phyloP scores from a whole-genome alignment of 2,329 filamentous ascomycete species.

The Monilinia fructicola region DNA sequence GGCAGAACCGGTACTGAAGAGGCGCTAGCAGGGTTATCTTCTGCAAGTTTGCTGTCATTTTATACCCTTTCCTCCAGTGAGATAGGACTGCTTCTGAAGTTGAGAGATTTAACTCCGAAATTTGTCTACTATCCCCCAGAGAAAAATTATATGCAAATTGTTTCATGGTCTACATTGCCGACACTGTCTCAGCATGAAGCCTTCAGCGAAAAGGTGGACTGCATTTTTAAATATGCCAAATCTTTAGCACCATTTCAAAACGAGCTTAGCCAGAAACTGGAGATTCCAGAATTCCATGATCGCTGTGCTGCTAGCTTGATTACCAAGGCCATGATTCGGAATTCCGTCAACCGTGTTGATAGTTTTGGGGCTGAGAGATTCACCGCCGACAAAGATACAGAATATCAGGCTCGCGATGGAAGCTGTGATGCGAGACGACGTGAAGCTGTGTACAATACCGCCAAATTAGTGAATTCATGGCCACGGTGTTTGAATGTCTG shows the following conservation, averaged over 20 bases:
- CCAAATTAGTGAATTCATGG: slow-evolving; percentile 33
- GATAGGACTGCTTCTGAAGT: slow-evolving; percentile 41
- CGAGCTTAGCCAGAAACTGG: not conserved
- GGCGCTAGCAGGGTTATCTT: slow-evolving; percentile 50
- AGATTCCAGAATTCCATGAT: not conserved
- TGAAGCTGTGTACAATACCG: slow-evolving; percentile 24
- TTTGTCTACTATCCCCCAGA: slow-evolving; percentile 48
- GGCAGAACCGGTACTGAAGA: slow-evolving; percentile 21
- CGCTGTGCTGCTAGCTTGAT: not conserved
- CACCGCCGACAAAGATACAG: slow-evolving; percentile 38
- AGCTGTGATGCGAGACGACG: slow-evolving; percentile 21
- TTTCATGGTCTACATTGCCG: slow-evolving; percentile 47
- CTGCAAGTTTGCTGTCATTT: slow-evolving; percentile 52
- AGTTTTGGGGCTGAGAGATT: slow-evolving; percentile 45
- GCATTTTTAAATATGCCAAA: slow-evolving; percentile 42
- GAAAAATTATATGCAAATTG: slow-evolving; percentile 48
- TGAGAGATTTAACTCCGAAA: slow-evolving; percentile 46
- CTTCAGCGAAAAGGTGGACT: slow-evolving; percentile 43
- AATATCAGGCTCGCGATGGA: slow-evolving; percentile 42
- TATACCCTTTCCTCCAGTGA: slow-evolving; percentile 43
- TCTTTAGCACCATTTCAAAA: slow-evolving; percentile 39
- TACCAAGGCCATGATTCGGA: slow-evolving; percentile 40
- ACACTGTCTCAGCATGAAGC: slow-evolving; percentile 48
- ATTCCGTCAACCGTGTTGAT: slow-evolving; percentile 39
- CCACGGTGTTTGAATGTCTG: slow-evolving; percentile 20